phyloP scores from a whole-genome alignment of 2,329 filamentous ascomycete genomes.

The Colletotrichum cordylinicola region DNA sequence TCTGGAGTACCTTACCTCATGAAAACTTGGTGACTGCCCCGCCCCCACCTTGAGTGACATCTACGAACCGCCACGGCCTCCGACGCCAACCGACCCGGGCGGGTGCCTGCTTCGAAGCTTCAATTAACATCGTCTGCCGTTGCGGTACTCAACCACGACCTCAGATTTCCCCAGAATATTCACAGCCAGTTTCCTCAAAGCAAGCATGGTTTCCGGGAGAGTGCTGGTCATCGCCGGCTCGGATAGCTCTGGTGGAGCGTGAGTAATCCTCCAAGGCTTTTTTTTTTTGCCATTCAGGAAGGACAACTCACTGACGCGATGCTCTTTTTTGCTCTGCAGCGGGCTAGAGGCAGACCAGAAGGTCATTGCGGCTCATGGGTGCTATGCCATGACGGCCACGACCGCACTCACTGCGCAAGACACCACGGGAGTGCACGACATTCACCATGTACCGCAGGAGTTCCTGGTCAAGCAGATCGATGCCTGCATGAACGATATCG shows the following conservation, averaged over 20 bases:
- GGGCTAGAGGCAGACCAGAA: slow-evolving; percentile 97
- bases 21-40: slow-evolving; percentile 7
- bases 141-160: not conserved
- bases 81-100: not conserved
- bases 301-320: not conserved
- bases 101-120: not conserved
- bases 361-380: slow-evolving; percentile 88
- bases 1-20: not conserved
- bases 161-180: not conserved
- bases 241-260: slow-evolving; percentile 90
- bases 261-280: slow-evolving; percentile 29
- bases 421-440: slow-evolving; percentile 81
- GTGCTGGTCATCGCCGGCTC: slow-evolving; percentile 87
- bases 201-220: slow-evolving; percentile 46
- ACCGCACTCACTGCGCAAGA: slow-evolving; percentile 97
- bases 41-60: slow-evolving; percentile 20
- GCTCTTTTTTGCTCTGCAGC: slow-evolving; percentile 47
- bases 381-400: slow-evolving; percentile 95
- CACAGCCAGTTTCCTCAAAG: not conserved
- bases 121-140: not conserved
- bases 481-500: slow-evolving; percentile 82
- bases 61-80: not conserved
- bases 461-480: slow-evolving; percentile 89
- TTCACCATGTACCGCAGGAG: slow-evolving; percentile 77
- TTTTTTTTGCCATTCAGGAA: not conserved